Evolutionary conservation across 768 basidiomycete genomes (phyloP), one percentile per base, ranked within the genome.

Genomic region (Pleurotus platypus): DNA sequence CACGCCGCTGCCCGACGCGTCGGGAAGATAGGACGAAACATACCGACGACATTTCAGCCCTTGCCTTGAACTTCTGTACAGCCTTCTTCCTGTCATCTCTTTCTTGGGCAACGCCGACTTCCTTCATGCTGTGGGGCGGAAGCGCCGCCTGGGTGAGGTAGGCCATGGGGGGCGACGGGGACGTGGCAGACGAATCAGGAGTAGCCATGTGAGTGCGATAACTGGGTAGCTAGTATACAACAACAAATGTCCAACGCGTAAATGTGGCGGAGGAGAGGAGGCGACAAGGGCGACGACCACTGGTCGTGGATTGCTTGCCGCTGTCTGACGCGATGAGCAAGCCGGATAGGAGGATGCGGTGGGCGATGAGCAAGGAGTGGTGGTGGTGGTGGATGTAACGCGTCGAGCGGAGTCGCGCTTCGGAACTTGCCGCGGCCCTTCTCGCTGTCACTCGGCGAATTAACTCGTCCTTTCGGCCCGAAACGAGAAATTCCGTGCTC

Each of bases 31-130:
- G 22, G n/a, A 62, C 64, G 58, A 60, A 56, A 79, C 89, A 72
- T 69, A 92, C 91, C 78, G 88, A 87, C 16, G 89, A 86, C 49
- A 91, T 71, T 69, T 92, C 89, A 24, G 90, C 90, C 61, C 87
- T 81, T 48, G 87, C 89, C 59, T 89, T 71, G 65, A 93, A 86
- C 71, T 87, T 90, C 72, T 86, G 79, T 13, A 90, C 79, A 39
- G 86, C 86, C 63, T 78, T 81, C 67, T 87, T 81, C 61, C 85
- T 78, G 58, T 83, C 78, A 55, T 89, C 87, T 59, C 71, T 74
- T 60, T 87, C 86, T 9, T 68, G 69, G 35, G 69, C 56, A 47
- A 74, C 62, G 58, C 68, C 58, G 39, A 71, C 51, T 48, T 26
- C n/a, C 27, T 51, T 51, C 12, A 51, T 75, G 58, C 62, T 75